These are phyloP conservation scores for Spathaspora hagerdaliae DNA, from an alignment of 805 yeast species.

Conservation along the genomic window DNA sequence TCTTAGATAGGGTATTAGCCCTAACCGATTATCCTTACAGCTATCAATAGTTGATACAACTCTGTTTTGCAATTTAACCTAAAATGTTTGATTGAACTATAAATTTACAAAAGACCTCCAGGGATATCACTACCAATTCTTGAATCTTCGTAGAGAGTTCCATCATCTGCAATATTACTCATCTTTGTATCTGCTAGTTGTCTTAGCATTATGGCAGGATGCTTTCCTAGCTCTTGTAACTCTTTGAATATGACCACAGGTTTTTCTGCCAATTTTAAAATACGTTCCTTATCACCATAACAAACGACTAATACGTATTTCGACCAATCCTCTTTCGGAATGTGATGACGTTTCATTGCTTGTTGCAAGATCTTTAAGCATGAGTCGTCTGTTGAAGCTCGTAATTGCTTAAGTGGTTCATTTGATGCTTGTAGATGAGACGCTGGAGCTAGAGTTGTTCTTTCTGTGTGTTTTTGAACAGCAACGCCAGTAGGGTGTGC, in stretches of 20 bases:
- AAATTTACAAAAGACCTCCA: conserved; percentile 34
- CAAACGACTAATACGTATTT: conserved; percentile 86
- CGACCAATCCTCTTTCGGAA: conserved; percentile 77
- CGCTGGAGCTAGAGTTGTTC: conserved; percentile 2
- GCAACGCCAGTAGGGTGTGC: too few relatives aligned
- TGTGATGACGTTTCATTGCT: conserved; percentile 81
- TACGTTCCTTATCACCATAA: conserved; percentile 86
- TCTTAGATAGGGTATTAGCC: not conserved
- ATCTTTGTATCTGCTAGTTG: conserved; percentile 53
- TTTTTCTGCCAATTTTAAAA: conserved; percentile 77
- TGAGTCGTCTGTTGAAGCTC: conserved; percentile 88
- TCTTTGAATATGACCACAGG: conserved; percentile 86
- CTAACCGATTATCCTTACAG: not conserved
- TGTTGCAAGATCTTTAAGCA: conserved; percentile 83
- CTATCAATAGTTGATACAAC: too few relatives aligned
- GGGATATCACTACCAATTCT: conserved; percentile 42
- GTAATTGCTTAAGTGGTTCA: conserved; percentile 77
- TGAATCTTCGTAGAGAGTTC: conserved; percentile 29
- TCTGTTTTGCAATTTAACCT: too few relatives aligned
- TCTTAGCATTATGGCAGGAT: conserved; percentile 89
- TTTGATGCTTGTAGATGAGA: conserved; percentile 9
- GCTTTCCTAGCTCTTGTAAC: conserved; percentile 76
- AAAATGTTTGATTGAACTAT: too few relatives aligned
- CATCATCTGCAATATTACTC: conserved; percentile 16
- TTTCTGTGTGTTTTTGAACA: too few relatives aligned